Evolutionary conservation across 1,284 basidiomycete species (phyloP), one percentile per base, ranked within the genome.

Genomic region (Apiotrichum montevideense): DNA sequence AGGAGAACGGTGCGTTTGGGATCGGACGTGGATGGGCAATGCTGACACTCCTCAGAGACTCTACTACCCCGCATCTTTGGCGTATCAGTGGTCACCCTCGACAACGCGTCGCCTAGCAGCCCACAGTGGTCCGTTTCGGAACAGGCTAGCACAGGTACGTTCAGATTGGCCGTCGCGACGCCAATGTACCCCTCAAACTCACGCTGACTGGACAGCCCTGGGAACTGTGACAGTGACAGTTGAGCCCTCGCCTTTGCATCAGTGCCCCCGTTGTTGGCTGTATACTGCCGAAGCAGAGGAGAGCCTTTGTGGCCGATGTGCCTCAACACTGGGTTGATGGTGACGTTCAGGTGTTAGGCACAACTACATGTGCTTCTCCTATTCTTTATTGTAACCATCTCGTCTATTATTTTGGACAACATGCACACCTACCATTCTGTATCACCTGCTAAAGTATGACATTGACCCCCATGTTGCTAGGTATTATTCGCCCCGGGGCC

Each of bases 201-300:
- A 51, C 15, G 9, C 45, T 47, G 39, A n/a, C 55, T 47, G 51
- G 13, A 5, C n/a, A 54, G 15, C 46, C 10, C 7, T 75, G 76
- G 10, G 59, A 15, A 1, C 39, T 8, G 58, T 69, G 6, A 46
- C 49, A 2, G 45, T 77, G 33, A 57, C 59, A 4, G 57, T 88
- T 6, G 76, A 79, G 6, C 84, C 85, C 4, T 81, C 87, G 1
- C 70, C 67, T 6, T 63, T 73, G 39, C 66, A 77, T 11, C 88
- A 90, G 69, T 90, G 89, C 69, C 86, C 87, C 3, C 80, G 88
- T 14, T 92, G 89, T 71, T 90, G 89, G 88, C 84, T 82, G 6
- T 85, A 81, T 68, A 84, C 82, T 0, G 78, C 83, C 4, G 64
- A 70, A 5, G 67, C 74, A 35, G 72, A 77, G 13, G 79, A 83